A percentile compares a stretch with the other conserved stretches of the same genome.
Conservation (phyloP, 495 filamentous ascomycete genomes). For the Penicillium macrosclerotiorum region DNA sequence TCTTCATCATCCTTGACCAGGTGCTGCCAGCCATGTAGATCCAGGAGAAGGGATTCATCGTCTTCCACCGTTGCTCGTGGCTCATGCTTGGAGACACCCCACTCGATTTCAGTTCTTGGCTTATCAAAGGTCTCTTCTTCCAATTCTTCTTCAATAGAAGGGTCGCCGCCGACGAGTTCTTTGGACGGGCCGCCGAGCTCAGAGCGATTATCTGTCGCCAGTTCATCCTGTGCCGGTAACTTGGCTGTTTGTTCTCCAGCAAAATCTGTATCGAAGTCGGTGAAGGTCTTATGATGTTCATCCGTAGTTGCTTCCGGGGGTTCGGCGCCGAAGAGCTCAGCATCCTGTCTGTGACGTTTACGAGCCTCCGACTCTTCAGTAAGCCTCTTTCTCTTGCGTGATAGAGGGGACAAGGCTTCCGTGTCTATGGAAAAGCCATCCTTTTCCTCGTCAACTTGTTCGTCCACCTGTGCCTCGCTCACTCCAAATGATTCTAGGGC, state of each 20-base stretch:
- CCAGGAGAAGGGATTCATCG: constrained; percentile 61
- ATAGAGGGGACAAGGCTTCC: constrained; percentile 36
- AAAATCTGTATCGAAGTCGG: constrained; percentile 1
- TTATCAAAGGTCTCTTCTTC: constrained; percentile 22
- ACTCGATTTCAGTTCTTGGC: constrained; percentile 50
- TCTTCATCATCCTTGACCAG: constrained; percentile 80
- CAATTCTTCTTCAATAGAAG: constrained; percentile 26
- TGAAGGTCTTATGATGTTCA: background rate
- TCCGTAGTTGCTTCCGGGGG: constrained; percentile 8
- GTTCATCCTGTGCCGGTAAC: constrained; percentile 4
- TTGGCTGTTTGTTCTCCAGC: constrained; percentile 1
- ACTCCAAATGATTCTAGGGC: constrained; percentile 13
- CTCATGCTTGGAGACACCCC: constrained; percentile 58
- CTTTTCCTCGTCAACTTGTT: constrained; percentile 5
- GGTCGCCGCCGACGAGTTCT: constrained; percentile 10
- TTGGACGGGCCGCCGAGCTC: constrained; percentile 2
- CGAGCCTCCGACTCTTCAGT: constrained; percentile 58
- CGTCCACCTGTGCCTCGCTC: background rate
- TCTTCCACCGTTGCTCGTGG: constrained; percentile 68
- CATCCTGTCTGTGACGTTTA: constrained; percentile 74
- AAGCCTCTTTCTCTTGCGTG: constrained; percentile 70
- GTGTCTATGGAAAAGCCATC: constrained; percentile 7
- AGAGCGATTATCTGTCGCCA: background rate
- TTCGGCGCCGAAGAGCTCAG: constrained; percentile 66
- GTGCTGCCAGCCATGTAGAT: constrained; percentile 77